Evolutionary conservation across 805 yeast species (phyloP).

Genomic region (Candida pseudoglaebosa): DNA sequence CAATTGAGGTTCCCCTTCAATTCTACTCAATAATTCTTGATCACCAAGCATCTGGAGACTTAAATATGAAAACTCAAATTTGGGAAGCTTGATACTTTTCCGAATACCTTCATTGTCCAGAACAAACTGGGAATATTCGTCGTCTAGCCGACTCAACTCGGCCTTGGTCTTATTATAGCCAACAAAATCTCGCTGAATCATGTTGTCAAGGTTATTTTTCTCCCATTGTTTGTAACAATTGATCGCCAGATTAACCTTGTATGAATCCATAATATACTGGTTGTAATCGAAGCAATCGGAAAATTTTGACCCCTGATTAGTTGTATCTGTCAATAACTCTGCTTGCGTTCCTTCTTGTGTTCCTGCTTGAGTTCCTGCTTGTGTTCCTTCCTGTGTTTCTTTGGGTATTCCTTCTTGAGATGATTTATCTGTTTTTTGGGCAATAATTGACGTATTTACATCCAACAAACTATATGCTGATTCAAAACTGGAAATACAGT

Average conservation of each 20-base stretch:
- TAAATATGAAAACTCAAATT: slow-evolving; percentile 22
- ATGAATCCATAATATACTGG: slow-evolving; percentile 31
- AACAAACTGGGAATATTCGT: slow-evolving; percentile 18
- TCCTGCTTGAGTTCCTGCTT: too few species aligned
- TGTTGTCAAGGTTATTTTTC: slow-evolving; percentile 12
- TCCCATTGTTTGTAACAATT: slow-evolving; percentile 29
- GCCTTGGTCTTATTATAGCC: slow-evolving; percentile 29
- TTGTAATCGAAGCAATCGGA: slow-evolving; percentile 6
- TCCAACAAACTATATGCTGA: slow-evolving; percentile 13
- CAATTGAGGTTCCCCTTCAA: slow-evolving; percentile 12
- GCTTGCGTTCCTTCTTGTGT: too few species aligned
- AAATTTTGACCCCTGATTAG: slow-evolving; percentile 5
- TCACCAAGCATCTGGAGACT: slow-evolving; percentile 24
- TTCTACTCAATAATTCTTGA: slow-evolving; percentile 14
- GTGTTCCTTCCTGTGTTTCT: too few species aligned
- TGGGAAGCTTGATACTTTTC: slow-evolving; percentile 23
- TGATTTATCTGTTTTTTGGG: slow-evolving; percentile 4
- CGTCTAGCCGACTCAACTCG: slow-evolving; percentile 25
- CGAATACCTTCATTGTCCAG: slow-evolving; percentile 21
- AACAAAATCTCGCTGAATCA: slow-evolving; percentile 19
- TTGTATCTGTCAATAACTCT: too few species aligned
- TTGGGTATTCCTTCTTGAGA: neutral
- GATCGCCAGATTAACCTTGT: slow-evolving; percentile 28
- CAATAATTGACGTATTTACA: neutral
- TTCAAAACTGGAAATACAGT: slow-evolving; percentile 8